Conservation (phyloP, 306 rosid species). For the Sophora flavescens region DNA sequence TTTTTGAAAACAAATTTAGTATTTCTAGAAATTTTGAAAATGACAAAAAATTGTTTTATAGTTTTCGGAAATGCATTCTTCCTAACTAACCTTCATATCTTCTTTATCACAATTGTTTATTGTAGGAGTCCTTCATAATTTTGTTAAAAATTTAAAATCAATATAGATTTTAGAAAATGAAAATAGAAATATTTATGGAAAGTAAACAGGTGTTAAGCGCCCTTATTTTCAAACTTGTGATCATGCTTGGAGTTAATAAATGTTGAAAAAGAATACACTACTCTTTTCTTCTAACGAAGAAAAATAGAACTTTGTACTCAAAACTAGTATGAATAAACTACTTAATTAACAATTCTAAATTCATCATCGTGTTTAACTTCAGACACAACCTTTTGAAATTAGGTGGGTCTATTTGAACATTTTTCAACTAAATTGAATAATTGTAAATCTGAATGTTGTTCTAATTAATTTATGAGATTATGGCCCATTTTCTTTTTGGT, state of each 20-base stretch:
- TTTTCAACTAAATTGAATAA: neutral
- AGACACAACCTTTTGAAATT: neutral
- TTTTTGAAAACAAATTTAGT: no score
- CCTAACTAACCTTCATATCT: no score
- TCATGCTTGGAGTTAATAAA: conserved; percentile 12
- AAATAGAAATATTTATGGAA: no score
- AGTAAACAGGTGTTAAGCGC: no score
- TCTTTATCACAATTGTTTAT: no score
- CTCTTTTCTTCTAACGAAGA: conserved; percentile 3
- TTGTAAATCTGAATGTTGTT: neutral
- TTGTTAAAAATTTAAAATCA: no score
- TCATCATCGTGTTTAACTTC: neutral
- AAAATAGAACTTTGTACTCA: neutral
- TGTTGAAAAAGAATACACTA: conserved; percentile 7
- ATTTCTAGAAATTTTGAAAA: no score
- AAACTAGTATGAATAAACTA: neutral
- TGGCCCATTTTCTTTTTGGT: neutral
- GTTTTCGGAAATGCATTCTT: no score
- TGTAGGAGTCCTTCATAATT: no score
- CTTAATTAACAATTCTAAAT: neutral
- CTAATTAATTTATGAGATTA: neutral
- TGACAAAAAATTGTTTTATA: no score
- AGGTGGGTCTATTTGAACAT: neutral
- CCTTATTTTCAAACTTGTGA: neutral
- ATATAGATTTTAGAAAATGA: no score